Conservation (phyloP, 805 yeast species). For the Ascoidea tarda region DNA sequence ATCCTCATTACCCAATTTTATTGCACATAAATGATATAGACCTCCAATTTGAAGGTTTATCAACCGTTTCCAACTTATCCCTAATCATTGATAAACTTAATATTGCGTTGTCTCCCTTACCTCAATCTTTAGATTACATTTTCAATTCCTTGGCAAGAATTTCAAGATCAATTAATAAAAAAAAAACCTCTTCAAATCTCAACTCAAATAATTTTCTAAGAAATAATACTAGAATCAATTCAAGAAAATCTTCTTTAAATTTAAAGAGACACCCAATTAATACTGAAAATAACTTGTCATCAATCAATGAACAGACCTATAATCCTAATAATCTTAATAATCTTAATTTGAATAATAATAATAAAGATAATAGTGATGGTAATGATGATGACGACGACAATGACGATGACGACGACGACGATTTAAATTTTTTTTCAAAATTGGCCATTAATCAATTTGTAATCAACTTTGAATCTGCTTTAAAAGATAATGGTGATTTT, state of each 20-base stretch:
- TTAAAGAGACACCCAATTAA: background rate
- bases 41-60: constrained; percentile 10
- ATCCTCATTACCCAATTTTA: background rate
- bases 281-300: background rate
- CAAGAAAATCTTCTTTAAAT: too few relatives aligned
- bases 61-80: constrained; percentile 19
- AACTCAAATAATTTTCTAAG: background rate
- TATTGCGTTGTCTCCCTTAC: constrained; percentile 29
- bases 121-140: constrained; percentile 16
- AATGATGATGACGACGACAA: background rate
- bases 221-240: background rate
- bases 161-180: background rate
- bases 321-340: too few relatives aligned
- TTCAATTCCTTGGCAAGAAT: background rate
- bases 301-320: too few relatives aligned
- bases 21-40: background rate
- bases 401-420: background rate
- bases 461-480: constrained; percentile 32
- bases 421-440: constrained; percentile 19
- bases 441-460: constrained; percentile 23
- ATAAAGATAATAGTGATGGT: too few relatives aligned
- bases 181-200: background rate
- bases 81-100: constrained; percentile 25
- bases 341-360: too few relatives aligned
- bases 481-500: constrained; percentile 26